Conservation (phyloP, 2,329 filamentous ascomycete species). For the Aspergillus melleus region DNA sequence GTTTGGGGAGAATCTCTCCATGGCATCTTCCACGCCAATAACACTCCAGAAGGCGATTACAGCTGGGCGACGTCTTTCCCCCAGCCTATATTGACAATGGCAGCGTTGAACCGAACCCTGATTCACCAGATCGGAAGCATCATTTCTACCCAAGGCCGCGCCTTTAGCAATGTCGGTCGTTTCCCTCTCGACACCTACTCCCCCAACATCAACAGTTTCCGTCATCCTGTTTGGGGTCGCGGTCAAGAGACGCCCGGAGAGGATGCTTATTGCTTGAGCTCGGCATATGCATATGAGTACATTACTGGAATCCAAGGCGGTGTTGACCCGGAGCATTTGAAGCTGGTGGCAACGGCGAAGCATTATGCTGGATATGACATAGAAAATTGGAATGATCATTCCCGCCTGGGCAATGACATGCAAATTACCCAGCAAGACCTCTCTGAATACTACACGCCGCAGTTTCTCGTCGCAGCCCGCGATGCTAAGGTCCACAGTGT, state of each 20-base stretch:
- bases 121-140: slow-evolving; percentile 58
- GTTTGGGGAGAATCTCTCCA: slow-evolving; percentile 64
- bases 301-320: slow-evolving; percentile 57
- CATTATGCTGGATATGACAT: slow-evolving; percentile 61
- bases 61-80: slow-evolving; percentile 66
- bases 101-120: slow-evolving; percentile 64
- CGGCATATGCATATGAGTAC: slow-evolving; percentile 54
- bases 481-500: slow-evolving; percentile 59
- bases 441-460: slow-evolving; percentile 66
- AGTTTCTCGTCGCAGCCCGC: slow-evolving; percentile 63
- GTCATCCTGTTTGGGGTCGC: slow-evolving; percentile 63
- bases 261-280: slow-evolving; percentile 51
- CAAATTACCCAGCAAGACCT: slow-evolving; percentile 61
- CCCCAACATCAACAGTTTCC: slow-evolving; percentile 67
- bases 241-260: slow-evolving; percentile 63
- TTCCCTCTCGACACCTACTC: slow-evolving; percentile 46
- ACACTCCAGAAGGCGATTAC: slow-evolving; percentile 54
- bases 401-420: slow-evolving; percentile 57
- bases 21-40: slow-evolving; percentile 61
- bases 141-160: slow-evolving; percentile 60
- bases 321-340: slow-evolving; percentile 35
- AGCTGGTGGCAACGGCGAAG: slow-evolving; percentile 57
- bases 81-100: slow-evolving; percentile 61
- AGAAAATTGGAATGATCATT: slow-evolving; percentile 48
- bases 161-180: slow-evolving; percentile 62